Evolutionary conservation across 2,329 filamentous ascomycete genomes (phyloP).

Genomic region (Cercospora sp.): DNA sequence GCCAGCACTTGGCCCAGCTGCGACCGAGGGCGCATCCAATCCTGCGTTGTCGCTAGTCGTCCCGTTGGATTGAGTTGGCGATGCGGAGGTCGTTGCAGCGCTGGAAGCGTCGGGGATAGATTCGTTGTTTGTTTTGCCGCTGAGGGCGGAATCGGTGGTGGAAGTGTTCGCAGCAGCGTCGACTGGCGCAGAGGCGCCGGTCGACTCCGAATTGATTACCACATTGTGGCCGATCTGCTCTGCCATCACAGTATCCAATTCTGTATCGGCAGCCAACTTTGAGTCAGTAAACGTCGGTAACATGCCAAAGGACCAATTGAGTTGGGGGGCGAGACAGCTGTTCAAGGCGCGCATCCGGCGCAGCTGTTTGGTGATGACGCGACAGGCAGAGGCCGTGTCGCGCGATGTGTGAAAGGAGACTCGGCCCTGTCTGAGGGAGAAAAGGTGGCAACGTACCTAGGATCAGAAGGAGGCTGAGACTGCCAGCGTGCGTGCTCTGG

Average conservation of each 20-base stretch:
- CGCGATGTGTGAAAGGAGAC: neutral
- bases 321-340: conserved; percentile 1
- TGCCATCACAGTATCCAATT: conserved; percentile 63
- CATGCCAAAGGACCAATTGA: neutral
- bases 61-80: conserved; percentile 18
- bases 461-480: conserved; percentile 21
- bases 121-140: conserved; percentile 37
- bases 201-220: conserved; percentile 70
- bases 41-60: conserved; percentile 9
- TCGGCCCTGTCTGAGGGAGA: neutral
- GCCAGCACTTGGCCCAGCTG: conserved; percentile 39
- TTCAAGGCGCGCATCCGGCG: neutral
- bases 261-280: conserved; percentile 25
- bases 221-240: conserved; percentile 69
- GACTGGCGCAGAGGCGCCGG: conserved; percentile 61
- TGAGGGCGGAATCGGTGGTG: conserved; percentile 57
- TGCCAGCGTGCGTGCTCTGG: conserved; percentile 22
- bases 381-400: neutral
- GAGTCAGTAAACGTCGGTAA: conserved; percentile 22
- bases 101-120: conserved; percentile 46
- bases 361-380: neutral
- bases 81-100: conserved; percentile 31
- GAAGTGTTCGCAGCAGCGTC: conserved; percentile 61
- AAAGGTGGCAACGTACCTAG: conserved; percentile 17
- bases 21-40: conserved; percentile 23